A percentile compares a stretch with the other conserved stretches of the same genome.
Conservation (phyloP, 495 filamentous ascomycete species). For the Penicilliopsis zonata region DNA sequence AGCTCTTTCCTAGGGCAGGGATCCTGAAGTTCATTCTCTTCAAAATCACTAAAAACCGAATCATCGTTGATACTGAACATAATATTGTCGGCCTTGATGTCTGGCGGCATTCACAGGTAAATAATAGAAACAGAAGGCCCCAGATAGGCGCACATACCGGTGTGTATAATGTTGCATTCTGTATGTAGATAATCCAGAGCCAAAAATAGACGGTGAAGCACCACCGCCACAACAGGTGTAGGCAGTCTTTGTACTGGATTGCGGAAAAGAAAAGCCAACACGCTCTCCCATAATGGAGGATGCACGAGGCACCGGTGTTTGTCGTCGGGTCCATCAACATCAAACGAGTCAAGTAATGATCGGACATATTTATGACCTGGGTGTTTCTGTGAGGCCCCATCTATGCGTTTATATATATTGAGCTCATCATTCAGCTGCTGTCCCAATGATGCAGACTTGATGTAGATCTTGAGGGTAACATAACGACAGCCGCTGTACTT, state of each 20-base stretch:
- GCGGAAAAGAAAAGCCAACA: slow-evolving; percentile 20
- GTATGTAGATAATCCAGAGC: slow-evolving; percentile 34
- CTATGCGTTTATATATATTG: slow-evolving; percentile 17
- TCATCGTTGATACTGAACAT: slow-evolving; percentile 23
- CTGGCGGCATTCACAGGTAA: slow-evolving; percentile 7
- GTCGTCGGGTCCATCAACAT: slow-evolving; percentile 18
- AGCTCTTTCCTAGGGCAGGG: slow-evolving; percentile 19
- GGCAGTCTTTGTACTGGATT: slow-evolving; percentile 17
- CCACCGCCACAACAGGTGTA: slow-evolving; percentile 9
- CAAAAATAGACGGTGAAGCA: slow-evolving; percentile 22
- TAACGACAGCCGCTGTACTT: slow-evolving; percentile 12
- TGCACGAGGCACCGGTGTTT: slow-evolving; percentile 30
- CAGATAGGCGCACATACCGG: slow-evolving; percentile 9
- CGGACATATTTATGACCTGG: slow-evolving; percentile 12
- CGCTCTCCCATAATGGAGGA: slow-evolving; percentile 29
- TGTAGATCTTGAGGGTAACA: slow-evolving; percentile 23
- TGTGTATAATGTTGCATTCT: slow-evolving; percentile 35
- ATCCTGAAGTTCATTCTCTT: slow-evolving; percentile 12
- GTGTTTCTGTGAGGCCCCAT: slow-evolving; percentile 8
- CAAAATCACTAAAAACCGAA: slow-evolving; percentile 19
- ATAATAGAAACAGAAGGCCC: neutral
- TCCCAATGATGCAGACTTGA: slow-evolving; percentile 14
- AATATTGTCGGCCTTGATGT: slow-evolving; percentile 27
- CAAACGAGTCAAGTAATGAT: slow-evolving; percentile 22
- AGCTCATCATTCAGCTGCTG: slow-evolving; percentile 21